phyloP scores from a whole-genome alignment of 1,139 yeast genomes.

The Citeromyces hawaiiensis region DNA sequence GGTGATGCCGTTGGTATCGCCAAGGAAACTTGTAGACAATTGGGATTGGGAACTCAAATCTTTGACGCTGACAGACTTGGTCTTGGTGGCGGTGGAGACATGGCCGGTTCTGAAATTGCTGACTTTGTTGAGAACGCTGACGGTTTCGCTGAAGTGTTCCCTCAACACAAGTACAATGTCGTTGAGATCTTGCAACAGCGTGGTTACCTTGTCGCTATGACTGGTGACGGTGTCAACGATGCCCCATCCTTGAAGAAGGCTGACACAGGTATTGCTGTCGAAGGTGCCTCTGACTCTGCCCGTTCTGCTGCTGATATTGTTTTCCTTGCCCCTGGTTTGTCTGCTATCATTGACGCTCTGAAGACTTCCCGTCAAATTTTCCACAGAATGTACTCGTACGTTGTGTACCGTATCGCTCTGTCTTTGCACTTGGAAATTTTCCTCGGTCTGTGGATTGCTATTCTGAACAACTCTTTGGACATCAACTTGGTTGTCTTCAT shows the following conservation, averaged over 20 bases:
- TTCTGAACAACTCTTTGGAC: conserved; percentile 70
- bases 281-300: conserved; percentile 95
- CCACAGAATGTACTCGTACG: conserved; percentile 97
- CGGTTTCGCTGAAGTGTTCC: conserved; percentile 97
- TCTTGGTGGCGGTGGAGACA: conserved; percentile 92
- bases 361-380: conserved; percentile 92
- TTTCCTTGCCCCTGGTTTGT: conserved; percentile 92
- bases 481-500: conserved; percentile 85
- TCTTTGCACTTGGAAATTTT: conserved; percentile 86
- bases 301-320: conserved; percentile 95
- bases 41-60: conserved; percentile 93
- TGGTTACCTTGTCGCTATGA: conserved; percentile 95
- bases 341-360: conserved; percentile 88
- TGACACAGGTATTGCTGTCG: conserved; percentile 95
- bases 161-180: conserved; percentile 89
- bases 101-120: conserved; percentile 94
- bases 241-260: conserved; percentile 95
- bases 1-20: conserved; percentile 99
- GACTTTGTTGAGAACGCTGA: conserved; percentile 94
- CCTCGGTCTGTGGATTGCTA: conserved; percentile 91
- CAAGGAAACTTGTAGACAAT: conserved; percentile 96
- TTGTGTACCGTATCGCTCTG: conserved; percentile 91
- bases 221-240: conserved; percentile 98
- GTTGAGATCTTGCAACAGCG: conserved; percentile 82
- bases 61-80: conserved; percentile 96